phyloP scores from a whole-genome alignment of 2,329 filamentous ascomycete genomes.

The Grosmannia penicillata region DNA sequence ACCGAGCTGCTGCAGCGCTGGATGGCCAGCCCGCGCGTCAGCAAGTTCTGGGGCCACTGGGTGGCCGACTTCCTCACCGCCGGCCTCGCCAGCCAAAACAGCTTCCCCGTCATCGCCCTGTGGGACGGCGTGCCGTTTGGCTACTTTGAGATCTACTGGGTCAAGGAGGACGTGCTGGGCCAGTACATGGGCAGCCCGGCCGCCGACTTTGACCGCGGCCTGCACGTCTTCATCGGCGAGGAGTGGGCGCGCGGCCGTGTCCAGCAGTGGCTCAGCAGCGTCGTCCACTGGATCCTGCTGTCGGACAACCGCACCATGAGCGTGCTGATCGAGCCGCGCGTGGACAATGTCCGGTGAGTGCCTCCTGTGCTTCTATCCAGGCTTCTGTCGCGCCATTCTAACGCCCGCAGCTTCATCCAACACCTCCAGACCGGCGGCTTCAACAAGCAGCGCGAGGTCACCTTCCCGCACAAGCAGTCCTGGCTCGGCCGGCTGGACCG shows the following conservation, averaged over 20 bases:
- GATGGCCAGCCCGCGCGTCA: conserved; percentile 77
- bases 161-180: conserved; percentile 76
- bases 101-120: conserved; percentile 80
- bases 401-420: conserved; percentile 41
- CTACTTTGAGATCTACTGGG: conserved; percentile 98
- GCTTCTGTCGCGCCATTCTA: neutral
- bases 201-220: conserved; percentile 71
- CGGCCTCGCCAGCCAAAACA: conserved; percentile 53
- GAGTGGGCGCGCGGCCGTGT: conserved; percentile 81
- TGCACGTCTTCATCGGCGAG: conserved; percentile 84
- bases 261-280: conserved; percentile 63
- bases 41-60: conserved; percentile 68
- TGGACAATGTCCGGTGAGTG: conserved; percentile 76
- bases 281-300: conserved; percentile 76
- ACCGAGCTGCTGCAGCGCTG: conserved; percentile 58
- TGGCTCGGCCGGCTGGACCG: conserved; percentile 70
- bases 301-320: conserved; percentile 69
- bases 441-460: conserved; percentile 70
- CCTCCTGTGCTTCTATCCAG: neutral
- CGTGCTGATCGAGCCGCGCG: conserved; percentile 73
- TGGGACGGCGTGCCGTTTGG: conserved; percentile 95
- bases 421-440: conserved; percentile 68
- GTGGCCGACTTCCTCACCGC: conserved; percentile 50
- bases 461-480: conserved; percentile 84
- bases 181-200: conserved; percentile 43